These are phyloP conservation scores for Tolypocladium amazonense DNA, from an alignment of 2,329 filamentous ascomycete species.

Conservation along the genomic window DNA sequence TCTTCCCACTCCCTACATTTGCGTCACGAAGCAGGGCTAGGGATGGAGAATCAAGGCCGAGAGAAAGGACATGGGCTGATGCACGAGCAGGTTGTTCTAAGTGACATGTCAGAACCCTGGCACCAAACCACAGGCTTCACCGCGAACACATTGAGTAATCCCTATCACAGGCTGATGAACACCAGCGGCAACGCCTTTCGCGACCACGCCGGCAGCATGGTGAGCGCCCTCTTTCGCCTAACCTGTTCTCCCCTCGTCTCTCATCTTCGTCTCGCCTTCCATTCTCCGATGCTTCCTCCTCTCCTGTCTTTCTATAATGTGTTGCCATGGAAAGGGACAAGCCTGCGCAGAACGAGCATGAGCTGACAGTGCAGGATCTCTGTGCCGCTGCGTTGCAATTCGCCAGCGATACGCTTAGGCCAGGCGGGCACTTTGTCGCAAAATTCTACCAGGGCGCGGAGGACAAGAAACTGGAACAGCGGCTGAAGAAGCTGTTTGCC, in stretches of 20 bases:
- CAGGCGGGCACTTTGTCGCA: slow-evolving; percentile 85
- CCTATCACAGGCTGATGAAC: slow-evolving; percentile 98
- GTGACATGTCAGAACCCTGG: slow-evolving; percentile 99
- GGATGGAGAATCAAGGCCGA: background rate
- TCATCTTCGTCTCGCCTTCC: background rate
- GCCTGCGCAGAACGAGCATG: background rate
- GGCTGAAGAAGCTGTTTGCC: slow-evolving; percentile 65
- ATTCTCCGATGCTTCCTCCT: background rate
- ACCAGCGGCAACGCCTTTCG: slow-evolving; percentile 79
- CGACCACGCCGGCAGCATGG: slow-evolving; percentile 93
- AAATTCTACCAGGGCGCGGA: slow-evolving; percentile 94
- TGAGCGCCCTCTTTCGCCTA: slow-evolving; percentile 30
- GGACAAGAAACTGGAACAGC: slow-evolving; percentile 67
- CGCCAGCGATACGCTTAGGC: slow-evolving; percentile 69
- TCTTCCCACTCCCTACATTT: slow-evolving; percentile 4
- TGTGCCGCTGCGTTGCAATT: slow-evolving; percentile 80
- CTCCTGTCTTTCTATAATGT: background rate
- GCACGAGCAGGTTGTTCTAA: slow-evolving; percentile 61
- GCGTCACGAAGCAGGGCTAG: background rate
- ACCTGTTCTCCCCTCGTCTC: background rate
- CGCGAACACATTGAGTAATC: slow-evolving; percentile 88
- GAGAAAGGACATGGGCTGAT: slow-evolving; percentile 7
- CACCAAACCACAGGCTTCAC: slow-evolving; percentile 66
- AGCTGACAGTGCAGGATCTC: slow-evolving; percentile 56
- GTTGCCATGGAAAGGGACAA: background rate